A percentile compares a stretch with the other conserved stretches of the same genome.
phyloP scores from a whole-genome alignment of 2,329 filamentous ascomycete genomes.

The Penicillium sp. region DNA sequence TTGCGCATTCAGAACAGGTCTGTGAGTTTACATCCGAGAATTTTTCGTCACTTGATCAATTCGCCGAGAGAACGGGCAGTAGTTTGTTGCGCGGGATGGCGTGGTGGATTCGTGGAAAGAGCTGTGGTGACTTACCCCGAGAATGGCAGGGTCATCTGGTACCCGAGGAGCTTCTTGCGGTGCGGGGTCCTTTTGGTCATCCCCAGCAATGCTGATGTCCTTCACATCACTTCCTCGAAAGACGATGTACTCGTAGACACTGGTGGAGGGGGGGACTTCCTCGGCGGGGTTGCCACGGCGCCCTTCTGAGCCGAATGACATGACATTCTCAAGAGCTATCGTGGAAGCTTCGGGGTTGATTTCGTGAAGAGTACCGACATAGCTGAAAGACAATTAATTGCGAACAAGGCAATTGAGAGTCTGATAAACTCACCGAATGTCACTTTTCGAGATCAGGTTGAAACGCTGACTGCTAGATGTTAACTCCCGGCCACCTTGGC shows the following conservation, averaged over 20 bases:
- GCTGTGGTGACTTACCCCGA: constrained; percentile 76
- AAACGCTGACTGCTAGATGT: constrained; percentile 71
- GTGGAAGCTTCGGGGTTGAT: constrained; percentile 98
- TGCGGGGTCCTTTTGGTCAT: constrained; percentile 67
- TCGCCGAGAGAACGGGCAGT: constrained; percentile 5
- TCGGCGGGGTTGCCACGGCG: constrained; percentile 74
- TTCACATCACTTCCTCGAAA: constrained; percentile 98
- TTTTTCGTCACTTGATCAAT: constrained; percentile 67
- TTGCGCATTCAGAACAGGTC: constrained; percentile 87
- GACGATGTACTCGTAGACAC: constrained; percentile 97
- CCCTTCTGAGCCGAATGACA: constrained; percentile 90
- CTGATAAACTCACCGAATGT: constrained; percentile 72
- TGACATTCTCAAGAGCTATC: constrained; percentile 94
- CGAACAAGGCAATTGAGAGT: constrained; percentile 16
- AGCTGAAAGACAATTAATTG: constrained; percentile 58
- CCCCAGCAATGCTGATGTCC: constrained; percentile 89
- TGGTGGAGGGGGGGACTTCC: constrained; percentile 79
- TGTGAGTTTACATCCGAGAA: constrained; percentile 93
- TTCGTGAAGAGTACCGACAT: constrained; percentile 92
- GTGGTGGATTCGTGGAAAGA: constrained; percentile 6
- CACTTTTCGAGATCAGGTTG: constrained; percentile 94
- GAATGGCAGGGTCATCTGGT: constrained; percentile 92
- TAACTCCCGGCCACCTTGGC: constrained; percentile 36
- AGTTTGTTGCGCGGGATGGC: constrained; percentile 6
- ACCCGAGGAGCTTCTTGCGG: constrained; percentile 73